A percentile compares a stretch with the other conserved stretches of the same genome.
Conservation (phyloP, 2,329 filamentous ascomycete species). For the Diplodia seriata region DNA sequence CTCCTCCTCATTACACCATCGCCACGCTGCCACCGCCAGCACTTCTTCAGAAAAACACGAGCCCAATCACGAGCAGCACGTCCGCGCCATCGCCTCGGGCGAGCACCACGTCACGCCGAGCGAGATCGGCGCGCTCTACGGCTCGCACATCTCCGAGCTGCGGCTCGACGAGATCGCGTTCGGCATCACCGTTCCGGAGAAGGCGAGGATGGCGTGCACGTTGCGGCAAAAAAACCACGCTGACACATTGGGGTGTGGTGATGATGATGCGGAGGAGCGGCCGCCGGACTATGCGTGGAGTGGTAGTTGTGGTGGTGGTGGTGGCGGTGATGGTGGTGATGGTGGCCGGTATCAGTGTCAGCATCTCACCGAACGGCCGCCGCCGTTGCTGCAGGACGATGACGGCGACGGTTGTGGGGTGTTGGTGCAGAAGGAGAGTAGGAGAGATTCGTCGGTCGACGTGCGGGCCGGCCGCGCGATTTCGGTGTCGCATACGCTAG, state of each 20-base stretch:
- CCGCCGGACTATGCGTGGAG: neutral
- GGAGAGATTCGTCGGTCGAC: too few relatives aligned
- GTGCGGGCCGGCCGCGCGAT: neutral
- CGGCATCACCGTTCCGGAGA: neutral
- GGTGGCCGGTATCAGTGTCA: too few relatives aligned
- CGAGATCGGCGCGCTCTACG: neutral
- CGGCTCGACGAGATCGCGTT: neutral
- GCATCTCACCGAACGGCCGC: too few relatives aligned
- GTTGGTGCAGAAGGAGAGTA: too few relatives aligned
- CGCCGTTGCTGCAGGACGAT: too few relatives aligned
- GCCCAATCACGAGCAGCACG: neutral
- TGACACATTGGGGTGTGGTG: neutral
- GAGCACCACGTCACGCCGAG: neutral
- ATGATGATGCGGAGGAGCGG: neutral
- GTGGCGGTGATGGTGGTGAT: too few relatives aligned
- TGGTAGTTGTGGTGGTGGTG: neutral
- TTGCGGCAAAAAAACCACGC: neutral
- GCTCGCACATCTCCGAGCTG: neutral
- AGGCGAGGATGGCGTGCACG: neutral
- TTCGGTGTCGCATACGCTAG: neutral
- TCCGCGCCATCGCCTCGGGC: neutral
- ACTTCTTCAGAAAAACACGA: neutral
- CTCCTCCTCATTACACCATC: neutral
- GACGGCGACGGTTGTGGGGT: too few relatives aligned
- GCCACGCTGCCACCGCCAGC: neutral